Conservation (phyloP, 306 rosid species). For the Trifolium repens region DNA sequence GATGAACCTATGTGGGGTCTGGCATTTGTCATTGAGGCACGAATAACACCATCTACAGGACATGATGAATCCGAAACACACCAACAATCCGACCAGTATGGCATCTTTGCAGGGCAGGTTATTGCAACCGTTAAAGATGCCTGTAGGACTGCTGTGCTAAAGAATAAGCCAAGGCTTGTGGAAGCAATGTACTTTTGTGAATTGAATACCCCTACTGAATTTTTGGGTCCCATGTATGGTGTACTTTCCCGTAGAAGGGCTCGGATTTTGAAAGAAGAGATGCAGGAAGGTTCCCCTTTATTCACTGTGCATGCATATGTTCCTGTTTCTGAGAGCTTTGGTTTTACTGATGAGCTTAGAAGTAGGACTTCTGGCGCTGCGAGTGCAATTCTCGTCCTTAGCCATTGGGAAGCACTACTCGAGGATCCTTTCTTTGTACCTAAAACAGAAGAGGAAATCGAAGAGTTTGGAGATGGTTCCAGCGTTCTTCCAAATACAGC, state of each 20-base stretch:
- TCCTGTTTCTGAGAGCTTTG: slow-evolving; percentile 91
- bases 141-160: slow-evolving; percentile 81
- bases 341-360: slow-evolving; percentile 90
- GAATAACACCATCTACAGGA: slow-evolving; percentile 53
- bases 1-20: slow-evolving; percentile 96
- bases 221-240: slow-evolving; percentile 85
- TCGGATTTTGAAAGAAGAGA: slow-evolving; percentile 78
- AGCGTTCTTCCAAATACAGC: slow-evolving; percentile 91
- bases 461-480: slow-evolving; percentile 95
- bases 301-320: slow-evolving; percentile 90
- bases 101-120: slow-evolving; percentile 80
- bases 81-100: slow-evolving; percentile 71
- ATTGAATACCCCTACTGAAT: slow-evolving; percentile 73
- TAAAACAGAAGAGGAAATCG: slow-evolving; percentile 85
- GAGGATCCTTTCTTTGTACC: slow-evolving; percentile 96
- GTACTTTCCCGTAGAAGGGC: slow-evolving; percentile 90
- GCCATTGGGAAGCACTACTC: slow-evolving; percentile 90
- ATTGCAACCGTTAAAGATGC: slow-evolving; percentile 87
- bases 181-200: slow-evolving; percentile 98
- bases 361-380: slow-evolving; percentile 88
- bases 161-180: slow-evolving; percentile 80
- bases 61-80: slow-evolving; percentile 61
- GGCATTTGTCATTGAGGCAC: slow-evolving; percentile 81
- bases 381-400: slow-evolving; percentile 84
- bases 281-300: slow-evolving; percentile 96